These are phyloP conservation scores for Epichloe gansuensis DNA, from an alignment of 2,329 filamentous ascomycete species.

Conservation along the genomic window DNA sequence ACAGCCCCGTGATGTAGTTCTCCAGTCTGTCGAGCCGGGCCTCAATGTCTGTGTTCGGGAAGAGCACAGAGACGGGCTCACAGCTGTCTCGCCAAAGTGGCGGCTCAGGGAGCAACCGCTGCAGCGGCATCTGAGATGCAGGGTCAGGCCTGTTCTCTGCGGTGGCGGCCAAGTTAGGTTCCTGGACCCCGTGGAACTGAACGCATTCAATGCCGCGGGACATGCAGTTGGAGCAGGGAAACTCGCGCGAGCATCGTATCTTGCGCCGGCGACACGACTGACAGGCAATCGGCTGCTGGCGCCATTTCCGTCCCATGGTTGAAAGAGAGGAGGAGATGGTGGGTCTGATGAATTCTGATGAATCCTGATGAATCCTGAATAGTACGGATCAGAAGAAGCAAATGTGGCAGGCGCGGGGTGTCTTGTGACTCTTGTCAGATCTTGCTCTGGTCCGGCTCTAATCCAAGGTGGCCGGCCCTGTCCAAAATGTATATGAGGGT, in stretches of 20 bases:
- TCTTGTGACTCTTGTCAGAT: no score
- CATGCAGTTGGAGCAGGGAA: constrained; percentile 22
- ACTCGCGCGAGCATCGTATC: constrained; percentile 20
- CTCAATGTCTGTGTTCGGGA: neutral
- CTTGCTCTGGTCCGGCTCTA: no score
- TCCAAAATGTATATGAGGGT: no score
- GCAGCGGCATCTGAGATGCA: neutral
- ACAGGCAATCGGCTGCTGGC: constrained; percentile 21
- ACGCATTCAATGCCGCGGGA: constrained; percentile 17
- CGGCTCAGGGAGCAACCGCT: neutral
- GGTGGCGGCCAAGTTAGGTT: neutral
- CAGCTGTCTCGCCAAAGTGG: neutral
- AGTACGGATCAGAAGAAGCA: no score
- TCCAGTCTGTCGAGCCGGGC: constrained; percentile 2
- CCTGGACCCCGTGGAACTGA: constrained; percentile 4
- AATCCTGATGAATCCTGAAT: no score
- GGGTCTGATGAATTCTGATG: neutral
- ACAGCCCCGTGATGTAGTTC: neutral
- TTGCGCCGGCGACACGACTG: constrained; percentile 21
- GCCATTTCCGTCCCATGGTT: constrained; percentile 17
- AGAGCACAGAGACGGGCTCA: neutral
- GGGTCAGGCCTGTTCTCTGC: neutral
- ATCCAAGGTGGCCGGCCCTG: no score
- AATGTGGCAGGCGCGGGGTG: no score
- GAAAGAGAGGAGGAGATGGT: neutral